Percentiles rank a stretch among this genome's conserved stretches.
These are phyloP conservation scores for Fraxinus baroniana DNA, from an alignment of 305 asterid species.

Conservation along the genomic window DNA sequence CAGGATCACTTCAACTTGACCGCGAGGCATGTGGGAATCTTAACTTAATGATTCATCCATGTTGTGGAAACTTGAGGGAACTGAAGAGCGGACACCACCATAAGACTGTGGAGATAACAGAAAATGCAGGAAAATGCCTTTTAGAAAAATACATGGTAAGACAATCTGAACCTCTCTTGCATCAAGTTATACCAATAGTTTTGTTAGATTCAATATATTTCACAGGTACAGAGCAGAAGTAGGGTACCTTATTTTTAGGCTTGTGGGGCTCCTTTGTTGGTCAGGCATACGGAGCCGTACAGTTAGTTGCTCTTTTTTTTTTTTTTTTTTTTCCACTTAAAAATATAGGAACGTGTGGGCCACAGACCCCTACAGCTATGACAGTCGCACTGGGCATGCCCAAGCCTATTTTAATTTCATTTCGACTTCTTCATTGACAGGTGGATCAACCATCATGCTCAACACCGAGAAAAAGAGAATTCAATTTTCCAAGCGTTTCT, in stretches of 20 bases:
- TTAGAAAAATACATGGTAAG: conserved; percentile 70
- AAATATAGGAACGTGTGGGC: neutral
- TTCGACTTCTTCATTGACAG: conserved; percentile 25
- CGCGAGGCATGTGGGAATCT: conserved; percentile 54
- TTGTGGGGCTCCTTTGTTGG: neutral
- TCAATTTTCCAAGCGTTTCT: conserved; percentile 51
- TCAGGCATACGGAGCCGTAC: neutral
- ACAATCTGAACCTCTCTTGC: neutral
- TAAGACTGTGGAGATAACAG: conserved; percentile 61
- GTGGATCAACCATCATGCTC: conserved; percentile 58
- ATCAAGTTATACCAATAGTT: neutral
- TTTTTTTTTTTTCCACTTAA: neutral
- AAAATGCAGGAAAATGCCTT: conserved; percentile 63
- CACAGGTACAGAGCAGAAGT: neutral
- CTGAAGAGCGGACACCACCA: conserved; percentile 51
- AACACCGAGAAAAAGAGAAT: conserved; percentile 47
- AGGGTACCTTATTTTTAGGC: neutral
- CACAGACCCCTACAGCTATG: neutral
- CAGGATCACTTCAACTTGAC: conserved; percentile 65
- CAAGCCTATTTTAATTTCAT: neutral
- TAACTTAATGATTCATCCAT: conserved; percentile 40
- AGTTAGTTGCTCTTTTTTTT: neutral
- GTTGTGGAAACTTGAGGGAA: conserved; percentile 53
- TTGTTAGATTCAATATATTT: neutral
- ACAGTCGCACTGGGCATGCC: neutral